Evolutionary conservation across 2,329 filamentous ascomycete species (phyloP).

Genomic region (Colletotrichum incanum): DNA sequence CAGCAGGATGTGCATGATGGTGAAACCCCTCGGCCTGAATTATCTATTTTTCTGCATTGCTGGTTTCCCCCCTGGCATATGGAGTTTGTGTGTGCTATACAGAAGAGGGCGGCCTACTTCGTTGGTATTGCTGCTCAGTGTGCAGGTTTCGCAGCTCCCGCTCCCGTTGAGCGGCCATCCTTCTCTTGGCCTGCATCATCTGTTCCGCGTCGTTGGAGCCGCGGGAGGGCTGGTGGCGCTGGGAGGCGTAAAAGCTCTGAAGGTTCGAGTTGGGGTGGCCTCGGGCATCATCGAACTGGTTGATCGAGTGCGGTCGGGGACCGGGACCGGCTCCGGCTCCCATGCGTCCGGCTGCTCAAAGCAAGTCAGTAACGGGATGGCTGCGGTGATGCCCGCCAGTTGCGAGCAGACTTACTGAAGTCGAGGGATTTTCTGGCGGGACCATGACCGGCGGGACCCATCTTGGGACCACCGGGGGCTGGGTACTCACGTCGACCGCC

Average conservation of each 20-base stretch:
- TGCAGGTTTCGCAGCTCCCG: constrained; percentile 99
- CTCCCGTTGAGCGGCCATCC: constrained; percentile 99
- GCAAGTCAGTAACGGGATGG: constrained; percentile 46
- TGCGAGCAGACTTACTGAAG: constrained; percentile 48
- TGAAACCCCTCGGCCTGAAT: constrained; percentile 45
- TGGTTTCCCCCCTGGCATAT: constrained; percentile 52
- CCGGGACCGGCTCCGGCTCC: constrained; percentile 67
- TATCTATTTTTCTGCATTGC: constrained; percentile 57
- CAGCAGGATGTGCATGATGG: constrained; percentile 42
- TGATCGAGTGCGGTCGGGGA: constrained; percentile 86
- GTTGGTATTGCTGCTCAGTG: constrained; percentile 99
- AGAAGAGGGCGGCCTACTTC: constrained; percentile 92
- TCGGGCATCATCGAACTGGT: constrained; percentile 84
- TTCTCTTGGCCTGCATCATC: constrained; percentile 98
- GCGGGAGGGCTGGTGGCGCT: constrained; percentile 90
- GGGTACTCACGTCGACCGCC: constrained; percentile 87
- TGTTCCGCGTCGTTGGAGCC: constrained; percentile 93
- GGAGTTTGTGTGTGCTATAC: constrained; percentile 74
- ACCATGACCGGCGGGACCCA: constrained; percentile 47
- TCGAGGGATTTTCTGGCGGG: constrained; percentile 49
- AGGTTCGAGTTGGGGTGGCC: constrained; percentile 83
- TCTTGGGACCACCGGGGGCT: constrained; percentile 65
- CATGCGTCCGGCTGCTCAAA: constrained; percentile 77
- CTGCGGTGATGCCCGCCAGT: constrained; percentile 42
- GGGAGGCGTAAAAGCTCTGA: constrained; percentile 94